Evolutionary conservation across 352 stramenopile genomes (phyloP), one percentile per base, ranked within the genome.

Genomic region (Thalassiosira mediterranea): DNA sequence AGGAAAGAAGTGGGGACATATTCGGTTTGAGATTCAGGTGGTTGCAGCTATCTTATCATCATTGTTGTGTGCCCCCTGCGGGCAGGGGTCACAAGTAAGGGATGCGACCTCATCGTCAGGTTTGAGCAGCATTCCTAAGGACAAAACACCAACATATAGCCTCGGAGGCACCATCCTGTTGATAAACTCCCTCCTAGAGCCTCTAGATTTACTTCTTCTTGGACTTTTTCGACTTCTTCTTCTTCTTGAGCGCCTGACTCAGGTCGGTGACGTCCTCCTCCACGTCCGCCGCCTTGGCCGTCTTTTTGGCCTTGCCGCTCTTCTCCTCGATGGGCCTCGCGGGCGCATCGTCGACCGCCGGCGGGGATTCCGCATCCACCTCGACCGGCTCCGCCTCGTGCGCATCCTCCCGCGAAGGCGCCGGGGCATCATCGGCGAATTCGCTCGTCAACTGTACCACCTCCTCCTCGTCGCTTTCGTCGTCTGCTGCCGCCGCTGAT

Each of bases 191-290:
- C n/a, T n/a, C n/a, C n/a, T n/a, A n/a, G n/a, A n/a, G n/a, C n/a
- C n/a, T n/a, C n/a, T n/a, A n/a, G n/a, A n/a, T n/a, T 66, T 71
- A 75, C 65, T 65, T 68, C 38, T 72, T 87, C 51, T 87, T 88
- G 8, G 44, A 51, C 62, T 86, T 87, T 38, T 81, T 75, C 2
- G 57, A 69, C 42, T 82, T 84, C 56, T 86, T 89, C 56, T 84
- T 87, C 47, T 79, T 84, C 29, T 83, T 85, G 21, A 88, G 52
- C 10, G 80, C 82, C 67, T 80, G 77, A 8, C 66, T 52, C 17
- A 91, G 64, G 56, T 89, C 85, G 26, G 86, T 76, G 21, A 84
- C 68, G 60, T 91, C 79, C 17, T 85, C 72, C 11, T 63, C 77
- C 11, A 71, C 53, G 2, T 58, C 29, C 29, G 48, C 10, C n/a